Evolutionary conservation across 208 protist species (phyloP).

Genomic region (Leptomonas pyrrhocoris): DNA sequence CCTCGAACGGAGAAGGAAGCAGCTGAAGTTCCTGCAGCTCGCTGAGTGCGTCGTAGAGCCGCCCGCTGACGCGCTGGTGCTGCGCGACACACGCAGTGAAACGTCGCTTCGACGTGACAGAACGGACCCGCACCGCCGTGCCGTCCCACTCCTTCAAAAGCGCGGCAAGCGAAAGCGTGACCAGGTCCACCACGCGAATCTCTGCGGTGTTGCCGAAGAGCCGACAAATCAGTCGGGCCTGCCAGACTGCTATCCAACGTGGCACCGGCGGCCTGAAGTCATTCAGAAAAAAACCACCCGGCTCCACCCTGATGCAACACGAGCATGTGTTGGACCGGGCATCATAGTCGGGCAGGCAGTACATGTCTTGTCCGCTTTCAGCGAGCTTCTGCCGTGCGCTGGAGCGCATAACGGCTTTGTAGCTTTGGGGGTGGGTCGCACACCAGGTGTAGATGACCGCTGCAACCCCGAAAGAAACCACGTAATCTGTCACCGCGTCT

Average conservation of each 20-base stretch:
- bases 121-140: slow-evolving; percentile 13
- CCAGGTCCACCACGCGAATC: slow-evolving; percentile 20
- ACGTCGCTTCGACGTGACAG: slow-evolving; percentile 19
- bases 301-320: slow-evolving; percentile 21
- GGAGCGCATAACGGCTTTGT: slow-evolving; percentile 15
- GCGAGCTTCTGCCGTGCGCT: neutral
- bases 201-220: slow-evolving; percentile 22
- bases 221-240: slow-evolving; percentile 20
- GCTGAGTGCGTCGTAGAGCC: slow-evolving; percentile 5
- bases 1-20: slow-evolving; percentile 18
- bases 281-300: slow-evolving; percentile 14
- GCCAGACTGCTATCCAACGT: slow-evolving; percentile 34
- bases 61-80: slow-evolving; percentile 17
- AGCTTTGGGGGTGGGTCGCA: slow-evolving; percentile 11
- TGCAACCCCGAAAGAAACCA: neutral
- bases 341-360: slow-evolving; percentile 18
- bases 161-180: slow-evolving; percentile 11
- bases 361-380: neutral
- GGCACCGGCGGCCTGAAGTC: slow-evolving; percentile 10
- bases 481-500: slow-evolving; percentile 12
- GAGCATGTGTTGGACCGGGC: neutral
- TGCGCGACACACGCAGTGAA: slow-evolving; percentile 16
- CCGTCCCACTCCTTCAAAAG: slow-evolving; percentile 28
- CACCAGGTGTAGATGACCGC: slow-evolving; percentile 2
- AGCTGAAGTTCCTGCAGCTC: slow-evolving; percentile 31